phyloP scores from a whole-genome alignment of 2,329 filamentous ascomycete species.

The Rhynchosporium agropyri region DNA sequence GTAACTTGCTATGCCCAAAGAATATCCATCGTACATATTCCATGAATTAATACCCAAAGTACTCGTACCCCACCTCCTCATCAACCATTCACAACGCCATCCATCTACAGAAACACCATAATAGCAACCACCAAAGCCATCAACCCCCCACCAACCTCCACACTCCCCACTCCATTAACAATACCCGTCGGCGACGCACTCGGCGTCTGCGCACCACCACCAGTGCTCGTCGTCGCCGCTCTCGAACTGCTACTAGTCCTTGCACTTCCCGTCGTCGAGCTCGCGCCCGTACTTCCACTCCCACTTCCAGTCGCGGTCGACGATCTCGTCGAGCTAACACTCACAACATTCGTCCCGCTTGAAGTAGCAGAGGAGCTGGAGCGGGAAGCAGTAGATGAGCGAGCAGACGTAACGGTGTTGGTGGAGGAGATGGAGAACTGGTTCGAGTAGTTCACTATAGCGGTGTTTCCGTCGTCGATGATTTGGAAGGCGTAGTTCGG shows the following conservation, averaged over 20 bases:
- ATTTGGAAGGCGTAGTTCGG: conserved; percentile 36
- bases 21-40: too few species aligned
- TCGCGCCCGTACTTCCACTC: background rate
- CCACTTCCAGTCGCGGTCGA: background rate
- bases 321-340: background rate
- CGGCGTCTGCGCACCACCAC: too few species aligned
- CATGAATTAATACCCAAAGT: too few species aligned
- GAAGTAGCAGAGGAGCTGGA: background rate
- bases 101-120: conserved; percentile 16
- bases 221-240: too few species aligned
- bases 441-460: conserved; percentile 35
- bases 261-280: conserved; percentile 1
- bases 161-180: conserved; percentile 9
- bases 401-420: conserved; percentile 21
- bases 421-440: conserved; percentile 37
- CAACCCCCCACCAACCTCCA: conserved; percentile 18
- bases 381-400: conserved; percentile 1
- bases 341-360: background rate
- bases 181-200: background rate
- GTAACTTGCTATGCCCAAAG: too few species aligned
- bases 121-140: conserved; percentile 15
- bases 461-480: conserved; percentile 33
- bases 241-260: background rate
- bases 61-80: too few species aligned
- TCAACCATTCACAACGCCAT: too few species aligned